Base-by-base conservation (phyloP, 257 asterid species). In the Jasminum sambac region DNA sequence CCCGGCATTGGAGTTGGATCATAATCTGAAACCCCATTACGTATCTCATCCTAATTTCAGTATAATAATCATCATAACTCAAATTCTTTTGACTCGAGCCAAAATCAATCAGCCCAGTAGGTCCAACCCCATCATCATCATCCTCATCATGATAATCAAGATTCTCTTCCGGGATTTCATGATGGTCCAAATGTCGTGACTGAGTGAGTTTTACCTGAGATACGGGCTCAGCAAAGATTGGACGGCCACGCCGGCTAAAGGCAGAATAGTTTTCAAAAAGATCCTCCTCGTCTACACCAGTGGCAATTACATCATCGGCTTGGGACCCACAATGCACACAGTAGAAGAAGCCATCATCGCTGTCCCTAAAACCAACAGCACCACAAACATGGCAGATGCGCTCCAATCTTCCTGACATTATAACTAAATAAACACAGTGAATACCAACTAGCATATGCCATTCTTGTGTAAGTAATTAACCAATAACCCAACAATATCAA, bases 1-100 rank as follows among this genome's bases (percentile, higher is more conserved):
- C 86, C 83, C 81, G 81, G 63, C 93, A 79, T 70, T 93, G 98
- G 81, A 86, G 63, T 77, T 93, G 96, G 68, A 93, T 80, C 92
- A 93, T 78, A 78, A 81, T 62, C 77, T 89, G 97, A 63, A 90
- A 52, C 19, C 97, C 98, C 26, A 34, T 64, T 77, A 85, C 69
- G 62, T 90, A 92, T 78, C 95, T 87, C 48, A 74, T 66, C 76
- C 92, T 86, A 57, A 88, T 81, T 69, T 69, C 84, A 7, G 84
- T 74, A 71, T 84, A 78, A 78, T 78, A 84, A 17, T 84, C 93
- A 7, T 80, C 88, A 37, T 79, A 84, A 63, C 73, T 79, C 69
- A 82, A 58, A 6, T 55, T 39, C 43, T 30, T 73, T 6, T 46
- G 74, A 40, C 69, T 37, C 8, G 87, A 70, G 24, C 87, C 96